These are phyloP conservation scores for Catharanthus roseus DNA, from an alignment of 257 asterid genomes.

Conservation along the genomic window DNA sequence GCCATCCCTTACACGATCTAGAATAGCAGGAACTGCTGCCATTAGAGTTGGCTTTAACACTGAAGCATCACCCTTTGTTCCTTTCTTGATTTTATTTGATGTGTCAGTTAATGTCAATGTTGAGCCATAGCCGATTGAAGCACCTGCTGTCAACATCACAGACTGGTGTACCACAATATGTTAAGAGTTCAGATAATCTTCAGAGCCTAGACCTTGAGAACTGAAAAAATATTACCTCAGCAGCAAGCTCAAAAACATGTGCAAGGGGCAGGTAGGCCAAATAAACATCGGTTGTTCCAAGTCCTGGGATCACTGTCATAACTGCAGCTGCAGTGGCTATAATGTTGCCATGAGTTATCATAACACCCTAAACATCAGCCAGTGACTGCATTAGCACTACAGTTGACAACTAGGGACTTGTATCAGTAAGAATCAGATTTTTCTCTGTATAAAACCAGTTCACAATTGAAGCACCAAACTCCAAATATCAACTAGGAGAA, in stretches of 20 bases:
- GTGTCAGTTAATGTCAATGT: constrained; percentile 85
- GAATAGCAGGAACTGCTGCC: constrained; percentile 91
- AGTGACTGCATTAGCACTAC: background rate
- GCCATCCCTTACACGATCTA: constrained; percentile 89
- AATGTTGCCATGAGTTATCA: constrained; percentile 89
- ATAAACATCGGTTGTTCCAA: constrained; percentile 66
- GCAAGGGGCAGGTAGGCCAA: constrained; percentile 93
- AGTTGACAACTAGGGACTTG: background rate
- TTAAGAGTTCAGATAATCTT: constrained; percentile 24
- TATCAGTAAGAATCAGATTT: background rate
- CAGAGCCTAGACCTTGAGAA: constrained; percentile 7
- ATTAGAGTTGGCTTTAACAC: constrained; percentile 67
- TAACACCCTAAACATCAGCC: constrained; percentile 65
- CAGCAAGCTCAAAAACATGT: constrained; percentile 88
- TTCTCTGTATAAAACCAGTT: background rate
- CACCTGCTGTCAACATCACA: constrained; percentile 77
- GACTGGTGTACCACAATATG: constrained; percentile 43
- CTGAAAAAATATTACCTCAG: constrained; percentile 58
- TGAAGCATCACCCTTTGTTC: constrained; percentile 87
- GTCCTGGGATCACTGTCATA: constrained; percentile 66
- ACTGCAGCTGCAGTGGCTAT: constrained; percentile 94
- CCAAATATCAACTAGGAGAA: background rate
- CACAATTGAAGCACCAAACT: background rate
- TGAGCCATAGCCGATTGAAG: constrained; percentile 81
- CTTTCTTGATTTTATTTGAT: constrained; percentile 80